phyloP scores from a whole-genome alignment of 148 eudicot genomes.

The Rheum nobile region DNA sequence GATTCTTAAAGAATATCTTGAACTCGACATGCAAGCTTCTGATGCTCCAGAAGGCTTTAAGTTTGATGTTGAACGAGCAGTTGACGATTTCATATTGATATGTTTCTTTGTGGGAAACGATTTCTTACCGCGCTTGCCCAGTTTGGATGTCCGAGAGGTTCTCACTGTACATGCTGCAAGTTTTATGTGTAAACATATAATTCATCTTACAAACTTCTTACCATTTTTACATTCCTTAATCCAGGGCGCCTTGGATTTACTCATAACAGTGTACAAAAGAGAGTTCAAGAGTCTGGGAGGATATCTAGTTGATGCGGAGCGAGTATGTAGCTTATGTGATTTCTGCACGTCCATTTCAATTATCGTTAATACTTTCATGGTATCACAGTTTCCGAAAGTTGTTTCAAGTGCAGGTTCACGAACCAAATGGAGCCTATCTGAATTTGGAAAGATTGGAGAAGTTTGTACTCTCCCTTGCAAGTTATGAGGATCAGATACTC shows the following conservation, averaged over 20 bases:
- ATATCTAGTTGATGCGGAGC: conserved; percentile 27
- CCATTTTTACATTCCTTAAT: not conserved
- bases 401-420: conserved; percentile 23
- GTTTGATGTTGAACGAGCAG: conserved; percentile 23
- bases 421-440: conserved; percentile 22
- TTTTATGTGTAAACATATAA: not conserved
- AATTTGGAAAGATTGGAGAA: conserved; percentile 36
- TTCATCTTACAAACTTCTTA: not conserved
- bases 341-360: not conserved
- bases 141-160: conserved; percentile 39
- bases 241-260: conserved; percentile 16
- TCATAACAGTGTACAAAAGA: conserved; percentile 27
- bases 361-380: not conserved
- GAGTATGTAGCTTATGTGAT: conserved; percentile 14
- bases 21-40: conserved; percentile 19
- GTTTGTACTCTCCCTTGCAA: conserved; percentile 26
- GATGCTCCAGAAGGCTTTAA: conserved; percentile 17
- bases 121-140: conserved; percentile 38
- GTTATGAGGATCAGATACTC: conserved; percentile 26
- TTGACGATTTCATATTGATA: conserved; percentile 43
- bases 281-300: conserved; percentile 40
- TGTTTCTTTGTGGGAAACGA: conserved; percentile 47
- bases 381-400: not conserved
- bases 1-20: conserved; percentile 25
- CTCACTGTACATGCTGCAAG: not conserved